Base-by-base conservation (phyloP, 2,329 filamentous ascomycete species). In the Cladosporium velox region DNA sequence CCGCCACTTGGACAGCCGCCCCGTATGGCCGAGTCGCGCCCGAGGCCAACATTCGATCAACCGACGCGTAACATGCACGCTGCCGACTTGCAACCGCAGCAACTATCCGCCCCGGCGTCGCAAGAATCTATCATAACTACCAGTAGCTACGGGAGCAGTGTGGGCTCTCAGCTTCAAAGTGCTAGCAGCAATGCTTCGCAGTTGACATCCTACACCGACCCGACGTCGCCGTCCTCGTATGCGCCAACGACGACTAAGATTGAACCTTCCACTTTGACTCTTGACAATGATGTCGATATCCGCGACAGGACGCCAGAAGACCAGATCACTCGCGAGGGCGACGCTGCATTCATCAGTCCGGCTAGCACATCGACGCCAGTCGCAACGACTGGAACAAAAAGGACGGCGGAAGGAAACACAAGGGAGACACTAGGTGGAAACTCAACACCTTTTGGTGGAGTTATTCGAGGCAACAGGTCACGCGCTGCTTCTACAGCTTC, bases 381-480 rank as follows among this genome's bases (percentile, higher is more conserved):
- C n/a, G 65, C 67, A 68, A 74, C 71, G 38, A 83, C 75, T 70
- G 83, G 85, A 21, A 86, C 87, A 68, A 96, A 96, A 80, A 86
- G 92, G 70, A 94, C 87, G 72, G 91, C 91, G 38, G 90, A 91
- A 74, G 92, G 91, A 51, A 82, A 87, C 59, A 83, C 93, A 65
- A 96, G 93, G 79, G 74, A 88, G 84, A 65, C 84, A 82, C 26
- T 75, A 38, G 72, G 69, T 51, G 80, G 80, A 14, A 67, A 70
- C 18, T 67, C 49, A 66, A 73, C 67, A 61, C 70, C 70, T 26
- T 66, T 66, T 64, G 78, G 77, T 64, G 68, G 66, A 67, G 81
- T 71, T 67, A 71, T 68, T 66, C 66, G 67, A 63, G 54, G 74
- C 72, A 64, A 85, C 85, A 90, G 92, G 76, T 90, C 89, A 32